Evolutionary conservation across 352 stramenopile species (phyloP), one percentile per base, ranked within the genome.

Genomic region (Phytophthora crassamura): DNA sequence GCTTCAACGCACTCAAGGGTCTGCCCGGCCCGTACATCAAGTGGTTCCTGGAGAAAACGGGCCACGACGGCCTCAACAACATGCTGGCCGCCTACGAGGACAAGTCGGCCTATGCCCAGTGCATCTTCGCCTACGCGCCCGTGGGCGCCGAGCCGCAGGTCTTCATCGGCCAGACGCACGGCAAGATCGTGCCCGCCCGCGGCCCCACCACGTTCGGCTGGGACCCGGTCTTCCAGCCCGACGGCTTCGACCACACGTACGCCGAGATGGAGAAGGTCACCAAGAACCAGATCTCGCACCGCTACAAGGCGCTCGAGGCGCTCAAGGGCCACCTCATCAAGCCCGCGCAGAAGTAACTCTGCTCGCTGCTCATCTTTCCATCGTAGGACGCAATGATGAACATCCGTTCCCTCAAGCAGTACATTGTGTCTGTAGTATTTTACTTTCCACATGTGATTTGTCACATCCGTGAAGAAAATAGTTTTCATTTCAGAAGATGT

Each of bases 21-120:
- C 86, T 99, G 1, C 97, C 97, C 0, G 97, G 97, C 0, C 94
- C 96, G 22, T 99, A 99, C 80, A 97, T 99, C 65, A 99, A 99
- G 82, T 99, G 97, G 95, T 99, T 99, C 66, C 78, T 99, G 9
- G 92, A 99, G 36, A 98, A 97, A 68, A 98, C 89, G 56, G 95
- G 94, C 54, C 94, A 89, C 85, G 94, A 54, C 43, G 97, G 81
- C 40, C 97, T 88, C 68, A 99, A 99, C 74, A 98, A 98, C 59
- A 80, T 99, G 78, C 74, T 99, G 39, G 78, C 80, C 11, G 94
- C 83, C 6, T 99, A 98, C 68, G 80, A 95, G 36, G 96, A 99
- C 83, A 98, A 98, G 72, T 92, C 84, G 45, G 97, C 96, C 5
- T 98, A 99, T 73, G 97, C 96, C 43, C 89, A 98, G 76, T 99